Evolutionary conservation across 805 yeast genomes (phyloP), one percentile per base, ranked within the genome.

Genomic region (Wickerhamomyces chambardii): DNA sequence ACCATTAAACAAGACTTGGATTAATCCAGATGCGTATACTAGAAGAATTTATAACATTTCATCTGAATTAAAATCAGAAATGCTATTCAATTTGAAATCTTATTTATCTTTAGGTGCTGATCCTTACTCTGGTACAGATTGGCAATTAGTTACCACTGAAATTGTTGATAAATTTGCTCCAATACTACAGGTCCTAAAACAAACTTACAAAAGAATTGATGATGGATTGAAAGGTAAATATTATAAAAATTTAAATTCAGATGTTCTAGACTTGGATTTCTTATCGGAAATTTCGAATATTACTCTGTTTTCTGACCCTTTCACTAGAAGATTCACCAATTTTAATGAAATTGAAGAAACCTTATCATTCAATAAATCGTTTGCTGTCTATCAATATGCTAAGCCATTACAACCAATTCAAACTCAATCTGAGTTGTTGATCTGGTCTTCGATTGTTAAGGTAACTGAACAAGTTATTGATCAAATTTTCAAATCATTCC

Each of bases 131-230:
- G 63, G 70, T 11, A 74, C 70, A 0, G 53, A 78, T 46, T 78
- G 85, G 84, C 76, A 69, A 44, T 39, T 53, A n/a, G 55, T 67
- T 4, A 66, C 78, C 0, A 64, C 62, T 32, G 62, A 56, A 25
- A 66, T 76, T n/a, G 65, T 61, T 6, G 54, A 54, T 21, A 75
- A 75, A 46, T 78, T 78, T 49, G 58, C 73, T 1, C 80, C 82
- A 10, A 52, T 66, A 28, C 45, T 77, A 17, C 42, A 56, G 29
- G 46, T 52, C 6, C 39, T 76, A 35, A 68, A 73, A 36, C 47
- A 54, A 12, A 59, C 72, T 1, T 53, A 67, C 25, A 40, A 37
- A 17, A 25, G 28, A 22, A 41, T 40, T 12, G 42, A 33, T 11
- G 7, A 29, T 10, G 33, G 32, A 3, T 19, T 21, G 15, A 27